Conservation (phyloP, 1,139 yeast genomes). For the Meyerozyma smithsonii region DNA sequence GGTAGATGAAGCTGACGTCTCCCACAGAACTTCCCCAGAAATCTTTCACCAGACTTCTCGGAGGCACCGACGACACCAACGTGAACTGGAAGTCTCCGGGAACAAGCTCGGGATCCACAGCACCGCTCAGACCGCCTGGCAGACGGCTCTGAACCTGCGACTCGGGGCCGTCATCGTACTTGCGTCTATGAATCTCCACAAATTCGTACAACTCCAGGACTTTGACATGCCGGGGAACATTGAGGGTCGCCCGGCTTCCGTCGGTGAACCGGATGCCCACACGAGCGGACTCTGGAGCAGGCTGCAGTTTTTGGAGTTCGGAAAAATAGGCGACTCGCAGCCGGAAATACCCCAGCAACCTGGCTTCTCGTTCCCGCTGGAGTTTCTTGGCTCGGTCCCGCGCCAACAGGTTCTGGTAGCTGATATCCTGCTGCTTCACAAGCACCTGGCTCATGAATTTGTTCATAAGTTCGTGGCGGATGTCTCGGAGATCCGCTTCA, state of each 20-base stretch:
- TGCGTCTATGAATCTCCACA: constrained; percentile 40
- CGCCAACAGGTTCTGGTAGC: constrained; percentile 66
- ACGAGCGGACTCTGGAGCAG: constrained; percentile 31
- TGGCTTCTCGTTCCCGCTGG: constrained; percentile 14
- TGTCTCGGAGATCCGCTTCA: constrained; percentile 53
- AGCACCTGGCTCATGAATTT: constrained; percentile 56
- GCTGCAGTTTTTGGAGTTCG: constrained; percentile 30
- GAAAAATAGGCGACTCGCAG: constrained; percentile 49
- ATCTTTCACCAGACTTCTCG: constrained; percentile 29
- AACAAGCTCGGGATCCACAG: constrained; percentile 18
- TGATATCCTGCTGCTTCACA: constrained; percentile 71
- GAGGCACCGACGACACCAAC: constrained; percentile 38
- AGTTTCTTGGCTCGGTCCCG: constrained; percentile 43
- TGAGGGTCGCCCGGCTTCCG: constrained; percentile 46
- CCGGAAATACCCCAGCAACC: constrained; percentile 24
- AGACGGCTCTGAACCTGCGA: constrained; percentile 17
- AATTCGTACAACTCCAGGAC: constrained; percentile 58
- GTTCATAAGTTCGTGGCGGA: constrained; percentile 60
- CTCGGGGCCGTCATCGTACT: constrained; percentile 49
- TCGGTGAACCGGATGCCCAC: constrained; percentile 55
- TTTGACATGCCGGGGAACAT: constrained; percentile 40
- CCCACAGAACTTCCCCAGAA: constrained; percentile 16
- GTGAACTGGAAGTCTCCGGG: constrained; percentile 27
- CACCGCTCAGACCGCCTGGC: too few relatives aligned
- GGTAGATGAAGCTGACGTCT: constrained; percentile 33